Evolutionary conservation across 768 basidiomycete genomes (phyloP).

Genomic region (Coprinopsis marcescibilis): DNA sequence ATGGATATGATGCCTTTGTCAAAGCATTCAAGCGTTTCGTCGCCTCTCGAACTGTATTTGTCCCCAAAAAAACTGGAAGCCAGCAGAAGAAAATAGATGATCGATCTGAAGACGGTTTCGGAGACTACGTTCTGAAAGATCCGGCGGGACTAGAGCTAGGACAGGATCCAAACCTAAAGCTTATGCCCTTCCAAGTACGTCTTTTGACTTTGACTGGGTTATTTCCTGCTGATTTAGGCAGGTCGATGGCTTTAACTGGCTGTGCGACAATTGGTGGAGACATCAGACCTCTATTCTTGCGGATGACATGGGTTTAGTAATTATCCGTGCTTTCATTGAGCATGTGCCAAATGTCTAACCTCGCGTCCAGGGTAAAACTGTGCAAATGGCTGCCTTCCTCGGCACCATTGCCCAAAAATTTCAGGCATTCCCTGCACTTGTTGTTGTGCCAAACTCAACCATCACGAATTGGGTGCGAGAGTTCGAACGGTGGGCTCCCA

Average conservation of each 20-base stretch:
- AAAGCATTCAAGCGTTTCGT: constrained; percentile 66
- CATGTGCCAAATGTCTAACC: constrained; percentile 7
- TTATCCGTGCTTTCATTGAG: background rate
- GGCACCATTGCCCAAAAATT: constrained; percentile 54
- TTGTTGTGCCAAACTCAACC: constrained; percentile 95
- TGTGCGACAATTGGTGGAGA: constrained; percentile 85
- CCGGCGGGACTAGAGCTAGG: constrained; percentile 62
- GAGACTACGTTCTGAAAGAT: constrained; percentile 37
- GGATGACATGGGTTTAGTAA: constrained; percentile 94
- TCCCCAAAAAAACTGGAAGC: constrained; percentile 43
- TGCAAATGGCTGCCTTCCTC: constrained; percentile 84
- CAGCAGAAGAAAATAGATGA: constrained; percentile 42
- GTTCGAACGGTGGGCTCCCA: constrained; percentile 81
- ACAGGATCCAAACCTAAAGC: constrained; percentile 52
- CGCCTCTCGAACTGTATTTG: constrained; percentile 49
- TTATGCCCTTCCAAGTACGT: constrained; percentile 85
- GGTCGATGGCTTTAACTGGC: constrained; percentile 82
- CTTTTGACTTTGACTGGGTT: background rate
- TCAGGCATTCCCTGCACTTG: constrained; percentile 70
- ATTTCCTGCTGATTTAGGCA: constrained; percentile 18
- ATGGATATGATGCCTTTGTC: constrained; percentile 58
- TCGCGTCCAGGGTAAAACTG: constrained; percentile 71
- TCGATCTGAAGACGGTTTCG: constrained; percentile 52
- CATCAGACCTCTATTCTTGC: constrained; percentile 84
- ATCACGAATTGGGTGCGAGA: constrained; percentile 95